Evolutionary conservation across 1,139 yeast genomes (phyloP).

Genomic region (Kodamaea sp.): DNA sequence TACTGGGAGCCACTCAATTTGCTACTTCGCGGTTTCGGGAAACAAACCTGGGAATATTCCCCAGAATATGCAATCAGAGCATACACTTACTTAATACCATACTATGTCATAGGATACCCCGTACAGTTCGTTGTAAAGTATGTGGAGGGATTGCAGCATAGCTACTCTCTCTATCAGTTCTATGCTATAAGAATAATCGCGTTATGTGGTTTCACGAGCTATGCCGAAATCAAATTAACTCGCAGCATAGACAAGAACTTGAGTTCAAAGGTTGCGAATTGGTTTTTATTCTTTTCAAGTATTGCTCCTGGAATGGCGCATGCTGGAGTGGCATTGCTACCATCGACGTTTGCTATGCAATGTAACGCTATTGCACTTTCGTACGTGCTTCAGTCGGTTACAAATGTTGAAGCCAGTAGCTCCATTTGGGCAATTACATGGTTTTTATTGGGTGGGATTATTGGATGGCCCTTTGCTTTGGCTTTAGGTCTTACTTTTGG

Average conservation of each 20-base stretch:
- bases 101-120: conserved; percentile 42
- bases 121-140: conserved; percentile 19
- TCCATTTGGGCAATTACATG: conserved; percentile 44
- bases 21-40: conserved; percentile 78
- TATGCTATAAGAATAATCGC: conserved; percentile 55
- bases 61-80: conserved; percentile 88
- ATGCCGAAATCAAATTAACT: conserved; percentile 54
- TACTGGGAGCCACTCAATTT: conserved; percentile 93
- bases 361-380: conserved; percentile 58
- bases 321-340: conserved; percentile 81
- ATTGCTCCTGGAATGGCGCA: conserved; percentile 72
- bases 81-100: conserved; percentile 71
- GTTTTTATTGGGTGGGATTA: conserved; percentile 65
- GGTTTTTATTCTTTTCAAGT: conserved; percentile 57
- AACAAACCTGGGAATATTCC: conserved; percentile 96
- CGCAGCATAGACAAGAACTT: conserved; percentile 41
- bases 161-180: conserved; percentile 32
- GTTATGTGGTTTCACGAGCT: conserved; percentile 55
- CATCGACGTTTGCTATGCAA: conserved; percentile 84
- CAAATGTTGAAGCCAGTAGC: conserved; percentile 11
- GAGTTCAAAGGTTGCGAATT: conserved; percentile 44
- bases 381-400: conserved; percentile 28
- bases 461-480: conserved; percentile 92
- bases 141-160: conserved; percentile 28
- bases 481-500: conserved; percentile 66